These are phyloP conservation scores for Blastobotrys buckinghamii DNA, from an alignment of 1,139 yeast genomes.

Conservation along the genomic window DNA sequence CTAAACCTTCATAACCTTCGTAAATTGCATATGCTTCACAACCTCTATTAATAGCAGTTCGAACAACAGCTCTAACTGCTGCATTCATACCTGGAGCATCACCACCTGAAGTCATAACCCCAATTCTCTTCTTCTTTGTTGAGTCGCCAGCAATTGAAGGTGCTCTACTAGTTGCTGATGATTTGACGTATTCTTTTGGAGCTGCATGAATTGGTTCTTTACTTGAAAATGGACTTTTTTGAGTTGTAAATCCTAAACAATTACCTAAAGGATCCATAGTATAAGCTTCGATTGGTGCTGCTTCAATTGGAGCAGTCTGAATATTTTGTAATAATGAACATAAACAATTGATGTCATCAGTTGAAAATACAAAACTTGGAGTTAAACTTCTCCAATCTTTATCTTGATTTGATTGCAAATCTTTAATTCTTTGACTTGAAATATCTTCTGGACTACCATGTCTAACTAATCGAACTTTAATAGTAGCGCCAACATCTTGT, in stretches of 20 bases:
- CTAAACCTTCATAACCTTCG: conserved; percentile 95
- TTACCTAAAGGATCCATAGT: conserved; percentile 58
- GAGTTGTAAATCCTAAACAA: conserved; percentile 50
- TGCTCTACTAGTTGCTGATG: not conserved
- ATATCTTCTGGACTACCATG: conserved; percentile 24
- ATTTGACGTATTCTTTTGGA: no score
- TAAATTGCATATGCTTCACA: conserved; percentile 91
- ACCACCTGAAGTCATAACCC: conserved; percentile 97
- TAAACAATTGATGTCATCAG: conserved; percentile 24
- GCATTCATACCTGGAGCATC: conserved; percentile 99
- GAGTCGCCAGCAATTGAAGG: conserved; percentile 4
- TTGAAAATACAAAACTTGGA: conserved; percentile 32
- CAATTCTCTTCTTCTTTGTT: conserved; percentile 51
- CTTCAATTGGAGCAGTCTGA: conserved; percentile 33
- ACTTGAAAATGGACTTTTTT: conserved; percentile 31
- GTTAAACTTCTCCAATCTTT: conserved; percentile 36
- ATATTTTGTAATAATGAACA: conserved; percentile 13
- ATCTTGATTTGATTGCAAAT: conserved; percentile 17
- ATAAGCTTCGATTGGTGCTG: conserved; percentile 40
- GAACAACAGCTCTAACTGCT: conserved; percentile 86
- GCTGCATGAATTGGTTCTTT: conserved; percentile 15
- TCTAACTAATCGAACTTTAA: conserved; percentile 31
- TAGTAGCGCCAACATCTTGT: conserved; percentile 23
- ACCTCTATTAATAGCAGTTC: conserved; percentile 82
- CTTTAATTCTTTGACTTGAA: conserved; percentile 9